Percentiles rank a stretch among this genome's conserved stretches.
Conservation (phyloP, 1,139 yeast species). For the Neolecta irregularis region DNA sequence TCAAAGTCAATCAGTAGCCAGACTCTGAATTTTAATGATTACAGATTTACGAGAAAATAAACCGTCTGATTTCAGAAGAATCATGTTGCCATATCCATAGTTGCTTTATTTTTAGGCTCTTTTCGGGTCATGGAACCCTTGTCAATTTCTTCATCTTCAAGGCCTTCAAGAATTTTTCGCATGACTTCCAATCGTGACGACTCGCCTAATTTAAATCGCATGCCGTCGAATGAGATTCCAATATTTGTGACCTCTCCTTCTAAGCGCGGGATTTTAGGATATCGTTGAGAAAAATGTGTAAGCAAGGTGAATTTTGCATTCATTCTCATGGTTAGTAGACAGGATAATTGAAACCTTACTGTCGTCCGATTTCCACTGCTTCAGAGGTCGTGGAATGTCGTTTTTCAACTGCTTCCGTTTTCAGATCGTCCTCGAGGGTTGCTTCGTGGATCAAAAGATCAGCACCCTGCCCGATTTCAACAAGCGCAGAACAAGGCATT, state of each 20-base stretch:
- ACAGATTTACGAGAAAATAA: too few species aligned
- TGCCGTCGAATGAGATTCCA: constrained; percentile 5
- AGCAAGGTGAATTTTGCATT: constrained; percentile 52
- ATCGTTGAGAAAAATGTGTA: constrained; percentile 88
- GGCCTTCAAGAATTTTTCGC: too few species aligned
- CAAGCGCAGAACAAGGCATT: constrained; percentile 56
- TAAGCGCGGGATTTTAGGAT: constrained; percentile 35
- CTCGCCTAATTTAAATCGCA: constrained; percentile 5
- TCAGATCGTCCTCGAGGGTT: constrained; percentile 65
- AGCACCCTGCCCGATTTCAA: constrained; percentile 48
- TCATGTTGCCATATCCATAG: too few species aligned
- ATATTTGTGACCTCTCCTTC: constrained; percentile 5
- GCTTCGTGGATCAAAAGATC: constrained; percentile 86
- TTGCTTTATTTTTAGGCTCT: too few species aligned
- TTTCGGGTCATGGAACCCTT: too few species aligned
- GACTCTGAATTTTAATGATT: too few species aligned
- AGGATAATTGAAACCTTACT: too few species aligned
- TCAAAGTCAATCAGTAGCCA: too few species aligned
- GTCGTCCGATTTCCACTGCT: constrained; percentile 53
- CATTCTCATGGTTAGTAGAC: too few species aligned
- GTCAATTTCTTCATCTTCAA: too few species aligned
- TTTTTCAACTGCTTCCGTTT: constrained; percentile 69
- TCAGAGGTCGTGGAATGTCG: constrained; percentile 85
- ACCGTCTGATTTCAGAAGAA: too few species aligned
- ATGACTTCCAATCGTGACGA: background rate